A percentile compares a stretch with the other conserved stretches of the same genome.
Evolutionary conservation across 1,284 basidiomycete species (phyloP).

Genomic region (Ceratobasidium sp.): DNA sequence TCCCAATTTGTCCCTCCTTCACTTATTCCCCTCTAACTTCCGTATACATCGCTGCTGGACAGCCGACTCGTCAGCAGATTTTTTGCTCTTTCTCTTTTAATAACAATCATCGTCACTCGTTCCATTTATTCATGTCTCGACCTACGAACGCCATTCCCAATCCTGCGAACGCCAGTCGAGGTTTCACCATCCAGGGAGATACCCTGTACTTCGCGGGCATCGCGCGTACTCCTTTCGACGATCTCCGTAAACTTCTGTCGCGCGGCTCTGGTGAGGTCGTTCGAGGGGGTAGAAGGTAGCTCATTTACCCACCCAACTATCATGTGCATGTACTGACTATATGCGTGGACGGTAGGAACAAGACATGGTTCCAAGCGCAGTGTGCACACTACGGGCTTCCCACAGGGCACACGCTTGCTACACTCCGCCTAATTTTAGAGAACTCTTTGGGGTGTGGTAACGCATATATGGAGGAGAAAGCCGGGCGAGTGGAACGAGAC

Average conservation of each 20-base stretch:
- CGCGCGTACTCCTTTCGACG: slow-evolving; percentile 16
- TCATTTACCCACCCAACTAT: neutral
- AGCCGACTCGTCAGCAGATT: neutral
- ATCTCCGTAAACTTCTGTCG: slow-evolving; percentile 24
- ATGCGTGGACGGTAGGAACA: slow-evolving; percentile 1
- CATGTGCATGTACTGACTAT: neutral
- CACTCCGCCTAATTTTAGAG: slow-evolving; percentile 10
- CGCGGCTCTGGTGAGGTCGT: slow-evolving; percentile 36
- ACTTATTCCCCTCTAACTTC: neutral
- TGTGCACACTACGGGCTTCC: slow-evolving; percentile 40
- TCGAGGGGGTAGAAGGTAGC: neutral
- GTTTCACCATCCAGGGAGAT: slow-evolving; percentile 26
- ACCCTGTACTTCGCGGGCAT: slow-evolving; percentile 22
- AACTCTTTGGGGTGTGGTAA: neutral
- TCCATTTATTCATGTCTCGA: neutral
- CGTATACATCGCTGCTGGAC: slow-evolving; percentile 24
- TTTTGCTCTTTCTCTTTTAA: neutral
- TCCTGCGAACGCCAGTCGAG: slow-evolving; percentile 21
- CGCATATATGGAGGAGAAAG: neutral
- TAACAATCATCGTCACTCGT: neutral
- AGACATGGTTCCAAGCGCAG: slow-evolving; percentile 36
- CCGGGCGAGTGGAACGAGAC: neutral
- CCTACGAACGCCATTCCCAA: neutral
- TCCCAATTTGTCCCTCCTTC: neutral
- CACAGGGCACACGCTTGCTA: slow-evolving; percentile 10